Evolutionary conservation across 2,329 filamentous ascomycete genomes (phyloP).

Genomic region (Trichoderma simmonsii): DNA sequence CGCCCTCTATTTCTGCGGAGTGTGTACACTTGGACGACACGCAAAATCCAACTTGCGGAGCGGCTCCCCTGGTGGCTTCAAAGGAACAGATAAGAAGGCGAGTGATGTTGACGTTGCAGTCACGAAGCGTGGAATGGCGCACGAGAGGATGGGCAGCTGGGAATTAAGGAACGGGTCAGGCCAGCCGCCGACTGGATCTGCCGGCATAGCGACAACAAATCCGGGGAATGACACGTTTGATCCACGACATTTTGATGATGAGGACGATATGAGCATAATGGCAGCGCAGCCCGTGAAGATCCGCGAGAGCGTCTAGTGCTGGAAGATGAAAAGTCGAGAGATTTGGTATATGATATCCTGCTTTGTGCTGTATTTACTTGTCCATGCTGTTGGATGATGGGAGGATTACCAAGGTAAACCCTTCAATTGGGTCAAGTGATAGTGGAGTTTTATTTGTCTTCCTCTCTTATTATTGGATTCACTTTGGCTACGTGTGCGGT

Average conservation of each 20-base stretch:
- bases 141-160: constrained; percentile 50
- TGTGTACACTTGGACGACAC: constrained; percentile 31
- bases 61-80: constrained; percentile 39
- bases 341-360: not conserved
- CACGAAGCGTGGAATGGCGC: constrained; percentile 37
- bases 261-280: constrained; percentile 34
- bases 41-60: constrained; percentile 12
- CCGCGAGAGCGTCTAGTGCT: constrained; percentile 37
- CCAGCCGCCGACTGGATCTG: constrained; percentile 19
- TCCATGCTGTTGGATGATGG: not conserved
- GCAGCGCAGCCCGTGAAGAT: constrained; percentile 37
- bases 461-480: not conserved
- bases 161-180: constrained; percentile 36
- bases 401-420: not conserved
- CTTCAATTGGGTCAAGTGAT: not conserved
- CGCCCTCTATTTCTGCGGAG: constrained; percentile 33
- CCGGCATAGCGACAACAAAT: constrained; percentile 27
- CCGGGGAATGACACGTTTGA: constrained; percentile 3
- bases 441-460: not conserved
- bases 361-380: not conserved
- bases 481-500: not conserved
- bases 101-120: constrained; percentile 44
- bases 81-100: constrained; percentile 43
- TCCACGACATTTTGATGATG: constrained; percentile 22
- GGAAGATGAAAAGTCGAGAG: not conserved